phyloP scores from a whole-genome alignment of 331 rosid genomes.

The Pyrus hybrid region DNA sequence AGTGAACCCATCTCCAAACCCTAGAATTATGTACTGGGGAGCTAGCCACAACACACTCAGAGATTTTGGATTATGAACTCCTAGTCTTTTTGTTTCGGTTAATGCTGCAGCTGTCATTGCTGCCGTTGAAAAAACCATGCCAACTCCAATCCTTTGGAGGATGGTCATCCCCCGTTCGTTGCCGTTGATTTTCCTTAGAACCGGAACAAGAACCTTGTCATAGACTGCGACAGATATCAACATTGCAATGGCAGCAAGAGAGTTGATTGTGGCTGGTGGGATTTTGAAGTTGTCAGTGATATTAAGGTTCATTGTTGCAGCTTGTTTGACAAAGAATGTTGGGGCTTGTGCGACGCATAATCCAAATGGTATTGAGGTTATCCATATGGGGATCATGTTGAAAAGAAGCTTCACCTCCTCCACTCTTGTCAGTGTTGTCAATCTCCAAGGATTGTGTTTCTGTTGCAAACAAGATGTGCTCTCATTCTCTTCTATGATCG shows the following conservation, averaged over 20 bases:
- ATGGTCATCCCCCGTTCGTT: conserved; percentile 54
- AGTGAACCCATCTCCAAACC: conserved; percentile 46
- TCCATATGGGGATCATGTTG: conserved; percentile 50
- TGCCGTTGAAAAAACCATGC: conserved; percentile 20
- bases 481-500: conserved; percentile 38
- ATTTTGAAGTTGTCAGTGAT: conserved; percentile 25
- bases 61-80: not conserved
- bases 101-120: conserved; percentile 34
- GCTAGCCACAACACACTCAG: conserved; percentile 46
- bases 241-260: conserved; percentile 26
- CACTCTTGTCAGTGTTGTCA: conserved; percentile 50
- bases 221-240: conserved; percentile 28
- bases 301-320: conserved; percentile 36
- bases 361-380: conserved; percentile 33
- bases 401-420: conserved; percentile 66
- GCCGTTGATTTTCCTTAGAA: conserved; percentile 25
- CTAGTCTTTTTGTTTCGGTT: conserved; percentile 39
- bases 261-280: conserved; percentile 46
- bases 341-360: conserved; percentile 29
- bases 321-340: conserved; percentile 62
- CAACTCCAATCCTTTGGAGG: conserved; percentile 47
- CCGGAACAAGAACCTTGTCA: conserved; percentile 43
- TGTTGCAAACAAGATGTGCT: conserved; percentile 4
- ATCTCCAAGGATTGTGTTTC: conserved; percentile 51
- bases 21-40: conserved; percentile 40